Conservation (phyloP, 2,329 filamentous ascomycete genomes). For the Diaporthe humulicola region DNA sequence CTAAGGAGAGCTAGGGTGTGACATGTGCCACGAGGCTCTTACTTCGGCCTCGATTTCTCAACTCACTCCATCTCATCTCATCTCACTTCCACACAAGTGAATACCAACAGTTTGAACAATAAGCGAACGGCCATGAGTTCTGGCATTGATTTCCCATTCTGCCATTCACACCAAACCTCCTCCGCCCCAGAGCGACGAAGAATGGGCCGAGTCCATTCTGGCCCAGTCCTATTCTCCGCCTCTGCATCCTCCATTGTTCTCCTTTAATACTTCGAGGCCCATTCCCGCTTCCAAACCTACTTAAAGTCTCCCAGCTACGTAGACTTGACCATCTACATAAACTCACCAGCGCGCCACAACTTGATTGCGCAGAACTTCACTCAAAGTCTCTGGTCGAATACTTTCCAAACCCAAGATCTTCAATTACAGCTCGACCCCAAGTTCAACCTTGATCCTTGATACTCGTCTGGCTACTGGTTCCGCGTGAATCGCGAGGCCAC, state of each 20-base stretch:
- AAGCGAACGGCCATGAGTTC: constrained; percentile 20
- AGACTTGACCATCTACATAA: neutral
- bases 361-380: neutral
- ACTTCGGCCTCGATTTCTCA: neutral
- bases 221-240: neutral
- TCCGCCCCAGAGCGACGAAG: neutral
- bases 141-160: neutral
- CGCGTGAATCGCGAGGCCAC: neutral
- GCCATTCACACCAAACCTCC: neutral
- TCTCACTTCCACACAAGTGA: neutral
- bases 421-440: neutral
- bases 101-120: neutral
- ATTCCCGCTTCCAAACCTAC: neutral
- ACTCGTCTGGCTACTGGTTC: neutral
- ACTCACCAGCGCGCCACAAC: neutral
- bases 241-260: neutral
- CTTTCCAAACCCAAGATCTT: neutral
- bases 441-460: neutral
- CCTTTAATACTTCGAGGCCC: constrained; percentile 1
- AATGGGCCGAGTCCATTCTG: constrained; percentile 17
- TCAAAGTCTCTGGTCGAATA: neutral
- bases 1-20: neutral
- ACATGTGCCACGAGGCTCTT: constrained; percentile 20
- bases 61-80: constrained; percentile 5
- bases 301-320: neutral